Percentiles rank a stretch among this genome's conserved stretches.
These are phyloP conservation scores for Citrus reticulata DNA, from an alignment of 345 rosid species.

Conservation along the genomic window DNA sequence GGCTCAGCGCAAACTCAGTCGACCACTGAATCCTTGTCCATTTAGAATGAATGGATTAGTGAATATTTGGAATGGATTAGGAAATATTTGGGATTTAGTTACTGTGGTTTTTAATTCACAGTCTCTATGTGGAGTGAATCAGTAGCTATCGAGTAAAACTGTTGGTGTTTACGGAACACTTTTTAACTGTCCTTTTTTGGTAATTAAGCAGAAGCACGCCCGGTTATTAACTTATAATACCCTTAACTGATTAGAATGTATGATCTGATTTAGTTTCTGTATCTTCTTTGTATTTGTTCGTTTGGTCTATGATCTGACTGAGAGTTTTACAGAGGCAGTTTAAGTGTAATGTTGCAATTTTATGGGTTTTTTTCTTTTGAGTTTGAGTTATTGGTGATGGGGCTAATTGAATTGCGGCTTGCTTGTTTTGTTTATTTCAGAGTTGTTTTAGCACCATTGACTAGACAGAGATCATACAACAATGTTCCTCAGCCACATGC, in stretches of 20 bases:
- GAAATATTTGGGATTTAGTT: neutral
- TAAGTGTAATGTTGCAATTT: neutral
- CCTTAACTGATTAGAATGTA: neutral
- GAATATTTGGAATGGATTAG: no score
- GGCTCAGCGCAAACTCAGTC: no score
- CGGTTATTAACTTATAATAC: no score
- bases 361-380: neutral
- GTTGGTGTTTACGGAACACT: no score
- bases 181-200: no score
- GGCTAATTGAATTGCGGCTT: neutral
- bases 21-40: no score
- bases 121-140: no score
- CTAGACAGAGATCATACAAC: constrained; percentile 51
- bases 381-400: neutral
- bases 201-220: no score
- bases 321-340: neutral
- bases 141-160: no score
- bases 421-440: constrained; percentile 19
- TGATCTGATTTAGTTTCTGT: neutral
- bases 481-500: constrained; percentile 74
- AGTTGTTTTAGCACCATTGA: constrained; percentile 62
- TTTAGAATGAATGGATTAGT: no score
- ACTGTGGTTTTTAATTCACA: neutral
- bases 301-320: neutral
- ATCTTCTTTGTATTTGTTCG: neutral